phyloP scores from a whole-genome alignment of 495 filamentous ascomycete genomes.

The Aspergillus indologenus region DNA sequence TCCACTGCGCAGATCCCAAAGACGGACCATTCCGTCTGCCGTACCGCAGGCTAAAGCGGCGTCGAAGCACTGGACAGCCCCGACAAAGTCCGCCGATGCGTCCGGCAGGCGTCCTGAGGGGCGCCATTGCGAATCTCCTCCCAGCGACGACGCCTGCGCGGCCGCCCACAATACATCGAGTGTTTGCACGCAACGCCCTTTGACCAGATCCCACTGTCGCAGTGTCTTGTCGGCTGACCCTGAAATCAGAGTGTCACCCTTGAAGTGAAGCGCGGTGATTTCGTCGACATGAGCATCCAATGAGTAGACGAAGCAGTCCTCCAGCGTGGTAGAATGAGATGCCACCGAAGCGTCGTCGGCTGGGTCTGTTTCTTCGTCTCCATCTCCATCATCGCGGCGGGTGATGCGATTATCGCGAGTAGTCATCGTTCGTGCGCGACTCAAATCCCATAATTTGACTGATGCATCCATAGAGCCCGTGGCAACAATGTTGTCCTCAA shows the following conservation, averaged over 20 bases:
- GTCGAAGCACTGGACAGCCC: slow-evolving; percentile 93
- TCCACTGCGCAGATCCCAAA: slow-evolving; percentile 96
- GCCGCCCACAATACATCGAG: slow-evolving; percentile 99
- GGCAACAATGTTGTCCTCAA: slow-evolving; percentile 93
- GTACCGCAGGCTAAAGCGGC: slow-evolving; percentile 97
- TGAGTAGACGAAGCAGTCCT: slow-evolving; percentile 82
- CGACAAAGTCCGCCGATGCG: slow-evolving; percentile 85
- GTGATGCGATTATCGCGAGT: slow-evolving; percentile 60
- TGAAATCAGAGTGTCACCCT: slow-evolving; percentile 83
- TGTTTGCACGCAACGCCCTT: slow-evolving; percentile 94
- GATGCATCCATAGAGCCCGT: slow-evolving; percentile 96
- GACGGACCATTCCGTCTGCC: slow-evolving; percentile 92
- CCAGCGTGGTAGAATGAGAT: slow-evolving; percentile 68
- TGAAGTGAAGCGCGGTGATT: slow-evolving; percentile 90
- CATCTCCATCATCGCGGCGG: slow-evolving; percentile 55
- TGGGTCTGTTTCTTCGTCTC: slow-evolving; percentile 56
- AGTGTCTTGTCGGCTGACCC: slow-evolving; percentile 97
- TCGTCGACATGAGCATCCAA: slow-evolving; percentile 90
- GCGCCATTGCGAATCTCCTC: slow-evolving; percentile 52
- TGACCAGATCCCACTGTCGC: slow-evolving; percentile 95
- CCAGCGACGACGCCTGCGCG: slow-evolving; percentile 79
- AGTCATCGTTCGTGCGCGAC: slow-evolving; percentile 55
- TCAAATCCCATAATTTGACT: slow-evolving; percentile 91
- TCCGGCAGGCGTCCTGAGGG: slow-evolving; percentile 58
- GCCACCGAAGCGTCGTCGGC: slow-evolving; percentile 50